Base-by-base conservation (phyloP, 2,329 filamentous ascomycete species). In the Microdochium paspali region DNA sequence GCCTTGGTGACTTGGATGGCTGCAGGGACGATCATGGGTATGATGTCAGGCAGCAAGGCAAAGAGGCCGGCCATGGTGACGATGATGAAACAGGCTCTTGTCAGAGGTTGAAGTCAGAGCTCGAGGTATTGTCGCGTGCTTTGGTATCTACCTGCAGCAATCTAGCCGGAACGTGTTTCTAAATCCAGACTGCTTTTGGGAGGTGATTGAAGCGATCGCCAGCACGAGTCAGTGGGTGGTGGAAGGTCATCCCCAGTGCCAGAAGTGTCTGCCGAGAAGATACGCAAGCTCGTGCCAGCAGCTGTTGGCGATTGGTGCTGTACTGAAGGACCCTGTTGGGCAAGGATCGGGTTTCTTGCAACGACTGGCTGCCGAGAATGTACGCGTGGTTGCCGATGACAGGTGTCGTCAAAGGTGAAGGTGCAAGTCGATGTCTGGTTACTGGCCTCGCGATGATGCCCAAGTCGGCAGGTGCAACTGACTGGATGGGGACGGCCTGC, bases 11-110 rank as follows among this genome's bases (percentile, higher is more conserved):
- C 67, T 46, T 78, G 70, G n/a, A 84, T 75, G n/a, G 68, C 63
- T 3, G 71, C 67, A 2, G 77, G 76, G 58, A 80, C 64, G 49
- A 81, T 72, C 71, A 82, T 80, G 50, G 77, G 77, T 44, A 81
- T 63, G 44, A 81, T 65, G 54, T 80, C 77, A 52, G 75, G 73
- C 47, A 81, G 66, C 50, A 81, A 60, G 24, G 77, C 75, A 25
- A 81, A 59, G 10, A 81, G 60, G 23, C 73, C 71, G 44, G 73
- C 67, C 77, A 80, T 44, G 35, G 15, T 21, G 35, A 21, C 6
- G 15, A 21, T 4, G 35, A 21, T n/a, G 23, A n/a, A 15, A 18
- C 10, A 35, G 18, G 10, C 26, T 28, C n/a, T 6, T 15, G 15
- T 15, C 31, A 12, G 15, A n/a, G 31, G n/a, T n/a, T 30, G 26